These are phyloP conservation scores for Diaporthe aspalathi DNA, from an alignment of 2,329 filamentous ascomycete genomes.

Conservation along the genomic window DNA sequence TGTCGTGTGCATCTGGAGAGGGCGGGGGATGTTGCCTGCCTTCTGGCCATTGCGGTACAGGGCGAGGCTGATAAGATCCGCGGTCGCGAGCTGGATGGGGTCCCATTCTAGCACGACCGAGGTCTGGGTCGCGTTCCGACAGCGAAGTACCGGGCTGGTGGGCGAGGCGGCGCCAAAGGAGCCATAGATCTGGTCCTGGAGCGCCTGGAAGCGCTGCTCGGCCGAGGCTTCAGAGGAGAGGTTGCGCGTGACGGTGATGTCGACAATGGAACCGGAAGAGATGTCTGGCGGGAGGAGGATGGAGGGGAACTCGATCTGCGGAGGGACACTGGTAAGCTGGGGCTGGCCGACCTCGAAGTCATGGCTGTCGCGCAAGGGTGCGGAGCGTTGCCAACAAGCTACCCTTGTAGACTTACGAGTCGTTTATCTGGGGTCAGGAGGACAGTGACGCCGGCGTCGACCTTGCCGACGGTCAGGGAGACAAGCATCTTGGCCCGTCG, in stretches of 20 bases:
- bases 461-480: conserved; percentile 98
- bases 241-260: conserved; percentile 95
- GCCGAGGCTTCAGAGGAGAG: conserved; percentile 79
- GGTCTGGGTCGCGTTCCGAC: conserved; percentile 98
- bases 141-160: conserved; percentile 81
- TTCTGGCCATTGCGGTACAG: conserved; percentile 97
- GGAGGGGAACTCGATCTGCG: conserved; percentile 96
- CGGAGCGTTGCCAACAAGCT: not conserved
- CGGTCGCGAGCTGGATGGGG: conserved; percentile 90
- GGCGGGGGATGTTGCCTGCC: conserved; percentile 92
- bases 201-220: conserved; percentile 79
- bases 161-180: conserved; percentile 88
- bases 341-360: not conserved
- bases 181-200: conserved; percentile 90
- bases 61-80: conserved; percentile 87
- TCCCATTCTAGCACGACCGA: conserved; percentile 99
- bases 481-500: conserved; percentile 78
- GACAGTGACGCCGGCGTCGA: conserved; percentile 97
- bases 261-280: conserved; percentile 94
- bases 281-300: conserved; percentile 97
- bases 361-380: not conserved
- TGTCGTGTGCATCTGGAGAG: conserved; percentile 88
- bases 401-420: conserved; percentile 70
- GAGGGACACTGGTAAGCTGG: conserved; percentile 39
- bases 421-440: conserved; percentile 97